Conservation (phyloP, 2,329 filamentous ascomycete species). For the Aschersonia sp. region DNA sequence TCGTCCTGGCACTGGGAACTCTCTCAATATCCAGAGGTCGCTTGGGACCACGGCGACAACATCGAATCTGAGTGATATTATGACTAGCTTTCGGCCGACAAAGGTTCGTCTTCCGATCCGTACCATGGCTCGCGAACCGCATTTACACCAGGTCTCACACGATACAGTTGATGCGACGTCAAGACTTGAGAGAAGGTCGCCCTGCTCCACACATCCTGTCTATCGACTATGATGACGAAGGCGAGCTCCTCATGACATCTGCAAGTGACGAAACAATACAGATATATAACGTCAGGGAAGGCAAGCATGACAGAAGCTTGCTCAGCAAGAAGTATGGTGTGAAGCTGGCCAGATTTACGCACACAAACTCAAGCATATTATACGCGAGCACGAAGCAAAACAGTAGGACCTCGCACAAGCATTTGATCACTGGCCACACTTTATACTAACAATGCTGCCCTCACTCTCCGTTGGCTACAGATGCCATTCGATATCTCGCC, state of each 20-base stretch:
- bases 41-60: conserved; percentile 28
- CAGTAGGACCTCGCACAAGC: conserved; percentile 28
- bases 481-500: conserved; percentile 73
- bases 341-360: conserved; percentile 86
- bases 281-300: conserved; percentile 86
- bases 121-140: background rate
- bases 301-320: conserved; percentile 74
- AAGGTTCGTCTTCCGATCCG: conserved; percentile 39
- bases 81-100: conserved; percentile 62
- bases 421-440: too few relatives aligned
- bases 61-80: conserved; percentile 62
- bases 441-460: background rate
- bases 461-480: conserved; percentile 19
- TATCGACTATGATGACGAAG: conserved; percentile 90
- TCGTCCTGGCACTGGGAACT: conserved; percentile 23
- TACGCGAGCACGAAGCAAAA: conserved; percentile 95
- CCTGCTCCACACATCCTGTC: conserved; percentile 60
- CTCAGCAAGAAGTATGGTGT: conserved; percentile 95
- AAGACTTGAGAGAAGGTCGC: conserved; percentile 36
- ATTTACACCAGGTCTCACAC: background rate
- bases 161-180: conserved; percentile 38
- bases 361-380: conserved; percentile 79
- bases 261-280: conserved; percentile 92
- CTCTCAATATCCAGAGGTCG: conserved; percentile 35
- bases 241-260: conserved; percentile 80